A percentile compares a stretch with the other conserved stretches of the same genome.
Evolutionary conservation across 768 basidiomycete genomes (phyloP).

Genomic region (Mycena crocata): DNA sequence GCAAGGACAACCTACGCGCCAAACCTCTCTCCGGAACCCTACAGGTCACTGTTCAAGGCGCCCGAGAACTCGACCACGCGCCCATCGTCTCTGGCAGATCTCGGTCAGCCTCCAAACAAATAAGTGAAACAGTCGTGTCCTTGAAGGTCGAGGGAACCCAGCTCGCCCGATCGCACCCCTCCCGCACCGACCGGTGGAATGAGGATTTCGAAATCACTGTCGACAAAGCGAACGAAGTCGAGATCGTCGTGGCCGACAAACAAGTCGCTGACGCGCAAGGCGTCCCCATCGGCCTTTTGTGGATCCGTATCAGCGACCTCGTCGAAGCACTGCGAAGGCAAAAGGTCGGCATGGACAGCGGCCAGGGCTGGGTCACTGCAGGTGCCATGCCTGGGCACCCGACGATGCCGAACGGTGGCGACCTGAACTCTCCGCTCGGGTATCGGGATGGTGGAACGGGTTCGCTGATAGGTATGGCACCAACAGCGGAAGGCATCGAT

Average conservation of each 20-base stretch:
- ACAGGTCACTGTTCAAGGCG: constrained; percentile 87
- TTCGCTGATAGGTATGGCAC: constrained; percentile 47
- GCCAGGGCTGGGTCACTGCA: constrained; percentile 97
- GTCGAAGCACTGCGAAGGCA: constrained; percentile 94
- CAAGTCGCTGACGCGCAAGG: constrained; percentile 84
- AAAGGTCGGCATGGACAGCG: constrained; percentile 88
- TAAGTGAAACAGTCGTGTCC: constrained; percentile 89
- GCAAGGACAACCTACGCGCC: constrained; percentile 92
- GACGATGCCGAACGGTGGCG: constrained; percentile 49
- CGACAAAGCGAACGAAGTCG: constrained; percentile 98
- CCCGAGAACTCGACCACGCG: constrained; percentile 95
- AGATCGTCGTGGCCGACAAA: constrained; percentile 95
- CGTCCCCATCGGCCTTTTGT: constrained; percentile 92
- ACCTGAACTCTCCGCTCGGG: constrained; percentile 63
- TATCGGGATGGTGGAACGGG: constrained; percentile 58
- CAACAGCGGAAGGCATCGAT: constrained; percentile 83
- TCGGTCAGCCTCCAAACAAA: constrained; percentile 84
- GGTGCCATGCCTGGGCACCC: constrained; percentile 82
- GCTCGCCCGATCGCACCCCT: constrained; percentile 90
- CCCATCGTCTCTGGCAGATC: constrained; percentile 70
- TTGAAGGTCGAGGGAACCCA: constrained; percentile 97
- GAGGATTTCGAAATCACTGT: constrained; percentile 97
- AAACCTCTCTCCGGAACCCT: constrained; percentile 96
- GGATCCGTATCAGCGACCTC: constrained; percentile 94
- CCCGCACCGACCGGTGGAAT: constrained; percentile 96